phyloP scores from a whole-genome alignment of 2,329 filamentous ascomycete genomes.

The Penicillium janthinellum region DNA sequence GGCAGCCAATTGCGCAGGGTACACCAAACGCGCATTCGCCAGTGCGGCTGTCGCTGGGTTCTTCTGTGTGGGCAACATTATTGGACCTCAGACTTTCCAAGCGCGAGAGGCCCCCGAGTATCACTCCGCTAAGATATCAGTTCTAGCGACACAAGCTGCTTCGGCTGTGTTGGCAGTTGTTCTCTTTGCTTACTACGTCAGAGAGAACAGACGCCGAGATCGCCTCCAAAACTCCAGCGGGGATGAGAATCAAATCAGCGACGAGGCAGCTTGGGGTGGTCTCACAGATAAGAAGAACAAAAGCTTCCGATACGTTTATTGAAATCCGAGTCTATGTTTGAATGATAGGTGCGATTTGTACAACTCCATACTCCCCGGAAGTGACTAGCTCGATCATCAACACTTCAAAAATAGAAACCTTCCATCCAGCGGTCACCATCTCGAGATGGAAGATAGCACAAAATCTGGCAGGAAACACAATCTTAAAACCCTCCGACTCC shows the following conservation, averaged over 20 bases:
- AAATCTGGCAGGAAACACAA: not conserved
- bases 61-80: slow-evolving; percentile 17
- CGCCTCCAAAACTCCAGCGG: not conserved
- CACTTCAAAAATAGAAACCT: not conserved
- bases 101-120: slow-evolving; percentile 10
- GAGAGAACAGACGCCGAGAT: not conserved
- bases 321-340: not conserved
- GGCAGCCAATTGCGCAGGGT: slow-evolving; percentile 3
- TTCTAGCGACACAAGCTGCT: not conserved
- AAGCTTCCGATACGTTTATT: not conserved
- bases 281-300: not conserved
- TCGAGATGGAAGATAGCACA: not conserved
- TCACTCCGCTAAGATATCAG: not conserved
- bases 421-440: not conserved
- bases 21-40: slow-evolving; percentile 15
- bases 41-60: slow-evolving; percentile 12
- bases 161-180: not conserved
- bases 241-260: not conserved
- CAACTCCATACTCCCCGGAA: not conserved
- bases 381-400: not conserved
- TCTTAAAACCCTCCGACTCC: slow-evolving; percentile 57
- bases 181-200: not conserved
- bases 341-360: not conserved
- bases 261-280: not conserved
- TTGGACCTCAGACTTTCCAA: slow-evolving; percentile 18